These are phyloP conservation scores for Myriosclerotinia duriaeana DNA, from an alignment of 2,329 filamentous ascomycete genomes.

Conservation along the genomic window DNA sequence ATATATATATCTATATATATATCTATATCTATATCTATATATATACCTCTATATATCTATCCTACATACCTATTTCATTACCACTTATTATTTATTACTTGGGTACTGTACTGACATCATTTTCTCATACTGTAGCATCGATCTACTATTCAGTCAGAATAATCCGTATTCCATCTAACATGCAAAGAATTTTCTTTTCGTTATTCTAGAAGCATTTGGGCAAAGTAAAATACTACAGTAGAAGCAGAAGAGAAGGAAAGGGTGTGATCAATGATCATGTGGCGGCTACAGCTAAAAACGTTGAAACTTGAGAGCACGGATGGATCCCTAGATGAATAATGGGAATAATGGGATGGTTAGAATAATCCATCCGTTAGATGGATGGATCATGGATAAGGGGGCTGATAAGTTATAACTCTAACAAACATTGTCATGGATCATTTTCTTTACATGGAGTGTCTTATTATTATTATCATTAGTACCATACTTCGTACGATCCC, in stretches of 20 bases:
- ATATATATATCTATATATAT: too few relatives aligned
- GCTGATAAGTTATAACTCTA: too few relatives aligned
- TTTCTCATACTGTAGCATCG: not conserved
- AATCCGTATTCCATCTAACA: not conserved
- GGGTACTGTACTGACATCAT: not conserved
- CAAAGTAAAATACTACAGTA: not conserved
- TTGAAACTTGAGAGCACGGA: too few relatives aligned
- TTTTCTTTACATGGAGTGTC: not conserved
- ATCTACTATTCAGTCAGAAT: too few relatives aligned
- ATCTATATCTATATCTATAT: too few relatives aligned
- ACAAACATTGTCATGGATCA: not conserved
- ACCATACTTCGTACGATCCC: too few relatives aligned
- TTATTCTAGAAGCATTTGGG: conserved; percentile 6
- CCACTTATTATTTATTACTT: too few relatives aligned
- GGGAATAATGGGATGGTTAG: too few relatives aligned
- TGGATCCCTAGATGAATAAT: too few relatives aligned
- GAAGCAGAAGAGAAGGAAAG: conserved; percentile 8
- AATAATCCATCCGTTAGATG: too few relatives aligned
- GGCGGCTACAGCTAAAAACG: conserved; percentile 12
- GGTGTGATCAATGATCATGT: not conserved
- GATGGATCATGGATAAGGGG: not conserved
- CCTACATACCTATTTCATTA: not conserved
- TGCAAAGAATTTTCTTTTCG: not conserved
- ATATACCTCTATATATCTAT: too few relatives aligned
- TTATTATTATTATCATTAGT: too few relatives aligned